Base-by-base conservation (phyloP, 2,329 filamentous ascomycete species). In the Colletotrichum sp. region DNA sequence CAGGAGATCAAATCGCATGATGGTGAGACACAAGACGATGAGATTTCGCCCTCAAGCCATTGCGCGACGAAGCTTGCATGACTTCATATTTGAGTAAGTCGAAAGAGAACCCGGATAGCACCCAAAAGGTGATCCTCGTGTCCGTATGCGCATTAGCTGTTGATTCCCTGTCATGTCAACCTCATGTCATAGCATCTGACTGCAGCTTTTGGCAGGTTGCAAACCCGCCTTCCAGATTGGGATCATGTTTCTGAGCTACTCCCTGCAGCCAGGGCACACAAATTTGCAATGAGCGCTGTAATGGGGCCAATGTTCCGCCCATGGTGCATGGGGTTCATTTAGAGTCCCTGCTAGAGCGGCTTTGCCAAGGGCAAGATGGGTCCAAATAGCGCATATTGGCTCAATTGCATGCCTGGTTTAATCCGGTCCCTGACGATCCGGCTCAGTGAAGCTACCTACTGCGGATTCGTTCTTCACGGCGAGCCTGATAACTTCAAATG, bases 41-140 rank as follows among this genome's bases (percentile, higher is more conserved):
- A 51, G 43, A 15, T 2, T 6, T 13, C n/a, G n/a, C 43, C 43
- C 4, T 51, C n/a, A 13, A 6, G 11, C 9, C 43, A 21, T 8
- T 51, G n/a, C 6, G n/a, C 18, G 43, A 51, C n/a, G 2, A 51
- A 6, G 43, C 43, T 21, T 21, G 43, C n/a, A 51, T 21, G 59
- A 6, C n/a, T 21, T 29, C 47, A 38, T 57, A 36, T 55, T n/a
- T 55, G 18, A 55, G 4, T 1, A 8, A 18, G 8, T 8, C n/a
- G 29, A 9, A 51, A 5, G 65, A 54, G 58, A 55, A 69, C 70
- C 70, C 66, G 47, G 66, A 72, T 59, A 69, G 70, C 31, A 61
- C 11, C 11, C 5, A 33, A 15, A n/a, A 21, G 3, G 6, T 8
- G 21, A 4, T 13, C 8, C 43, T 51, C 38, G 29, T 55, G 9